Evolutionary conservation across 805 yeast genomes (phyloP).

Genomic region (Phaffomyces antillensis): DNA sequence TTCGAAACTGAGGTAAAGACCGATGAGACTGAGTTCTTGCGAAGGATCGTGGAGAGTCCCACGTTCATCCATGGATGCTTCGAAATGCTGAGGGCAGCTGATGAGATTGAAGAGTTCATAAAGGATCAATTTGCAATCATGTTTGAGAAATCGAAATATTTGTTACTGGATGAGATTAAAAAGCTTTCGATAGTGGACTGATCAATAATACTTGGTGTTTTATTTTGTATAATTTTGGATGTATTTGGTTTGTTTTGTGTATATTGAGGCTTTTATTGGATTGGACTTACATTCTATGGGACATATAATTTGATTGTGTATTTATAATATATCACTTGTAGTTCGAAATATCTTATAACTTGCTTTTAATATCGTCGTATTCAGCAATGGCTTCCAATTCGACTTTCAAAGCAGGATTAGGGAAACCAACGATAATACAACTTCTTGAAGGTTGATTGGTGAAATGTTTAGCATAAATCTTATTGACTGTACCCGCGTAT

Average conservation of each 20-base stretch:
- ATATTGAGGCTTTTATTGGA: background rate
- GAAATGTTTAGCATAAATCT: constrained; percentile 39
- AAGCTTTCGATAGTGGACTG: too few species aligned
- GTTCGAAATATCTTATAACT: background rate
- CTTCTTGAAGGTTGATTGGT: constrained; percentile 46
- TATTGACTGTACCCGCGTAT: constrained; percentile 37
- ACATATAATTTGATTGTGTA: background rate
- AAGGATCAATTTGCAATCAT: background rate
- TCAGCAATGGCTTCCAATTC: constrained; percentile 46
- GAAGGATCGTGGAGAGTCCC: background rate
- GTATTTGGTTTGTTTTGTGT: too few species aligned
- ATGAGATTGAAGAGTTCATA: background rate
- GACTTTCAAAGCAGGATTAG: constrained; percentile 41
- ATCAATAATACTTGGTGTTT: too few species aligned
- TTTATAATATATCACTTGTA: background rate
- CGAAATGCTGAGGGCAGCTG: background rate
- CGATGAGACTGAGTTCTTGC: background rate
- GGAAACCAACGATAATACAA: constrained; percentile 45
- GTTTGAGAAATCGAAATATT: background rate
- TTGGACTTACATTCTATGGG: background rate
- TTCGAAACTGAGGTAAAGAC: background rate
- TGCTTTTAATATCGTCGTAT: constrained; percentile 10
- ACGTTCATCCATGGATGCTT: background rate
- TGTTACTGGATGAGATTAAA: background rate
- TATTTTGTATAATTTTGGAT: too few species aligned